phyloP scores from a whole-genome alignment of 257 asterid species.

The Petunia axillaris region DNA sequence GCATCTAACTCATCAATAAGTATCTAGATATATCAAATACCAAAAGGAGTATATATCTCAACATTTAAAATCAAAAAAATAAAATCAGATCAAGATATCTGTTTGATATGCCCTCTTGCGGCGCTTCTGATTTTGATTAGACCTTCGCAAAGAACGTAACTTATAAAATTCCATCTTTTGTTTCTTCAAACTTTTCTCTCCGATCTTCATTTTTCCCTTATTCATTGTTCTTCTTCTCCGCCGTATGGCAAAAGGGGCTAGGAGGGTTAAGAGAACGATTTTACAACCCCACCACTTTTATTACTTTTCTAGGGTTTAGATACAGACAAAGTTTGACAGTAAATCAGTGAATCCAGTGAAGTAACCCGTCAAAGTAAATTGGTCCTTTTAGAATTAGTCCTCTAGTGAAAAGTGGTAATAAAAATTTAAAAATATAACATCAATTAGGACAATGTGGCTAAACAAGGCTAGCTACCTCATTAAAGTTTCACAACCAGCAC shows the following conservation, averaged over 20 bases:
- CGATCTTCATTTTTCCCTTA: not conserved
- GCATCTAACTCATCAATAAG: not conserved
- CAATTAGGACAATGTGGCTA: not conserved
- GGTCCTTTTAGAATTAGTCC: not conserved
- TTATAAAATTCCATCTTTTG: not conserved
- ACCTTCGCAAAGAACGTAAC: not conserved
- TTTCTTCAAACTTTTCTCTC: not conserved
- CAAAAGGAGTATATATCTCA: not conserved
- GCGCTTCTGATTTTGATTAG: not conserved
- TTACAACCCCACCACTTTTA: not conserved
- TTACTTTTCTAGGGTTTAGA: not conserved
- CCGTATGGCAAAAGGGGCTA: not conserved
- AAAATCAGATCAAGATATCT: conserved; percentile 7
- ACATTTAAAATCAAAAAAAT: not conserved
- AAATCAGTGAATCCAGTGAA: not conserved
- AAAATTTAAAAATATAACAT: not conserved
- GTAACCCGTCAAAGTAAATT: not conserved
- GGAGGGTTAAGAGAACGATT: not conserved
- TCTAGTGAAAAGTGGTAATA: not conserved
- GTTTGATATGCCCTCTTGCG: conserved; percentile 13
- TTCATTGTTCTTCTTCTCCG: not conserved
- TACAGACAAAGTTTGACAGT: not conserved
- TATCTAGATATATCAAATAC: not conserved
- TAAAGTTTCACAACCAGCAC: not conserved
- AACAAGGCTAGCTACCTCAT: not conserved